phyloP scores from a whole-genome alignment of 2,329 filamentous ascomycete species.

The Pyrenochaeta sp. region DNA sequence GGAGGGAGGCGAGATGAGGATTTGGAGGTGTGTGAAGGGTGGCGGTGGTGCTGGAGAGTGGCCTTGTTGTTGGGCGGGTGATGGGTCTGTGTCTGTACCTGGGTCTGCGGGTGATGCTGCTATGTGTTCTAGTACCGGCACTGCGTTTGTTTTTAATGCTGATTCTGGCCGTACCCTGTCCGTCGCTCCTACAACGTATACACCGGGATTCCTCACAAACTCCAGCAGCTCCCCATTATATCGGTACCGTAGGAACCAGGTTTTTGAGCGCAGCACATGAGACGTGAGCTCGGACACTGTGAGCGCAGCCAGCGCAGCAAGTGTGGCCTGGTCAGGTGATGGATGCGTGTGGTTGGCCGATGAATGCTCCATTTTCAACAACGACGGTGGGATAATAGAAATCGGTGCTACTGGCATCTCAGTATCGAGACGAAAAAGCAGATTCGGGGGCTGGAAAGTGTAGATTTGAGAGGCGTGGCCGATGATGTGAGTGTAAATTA shows the following conservation, averaged over 20 bases:
- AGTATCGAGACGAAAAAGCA: not conserved
- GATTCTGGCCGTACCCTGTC: no score
- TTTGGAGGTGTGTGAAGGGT: slow-evolving; percentile 1
- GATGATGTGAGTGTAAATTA: slow-evolving; percentile 3
- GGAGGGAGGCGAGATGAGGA: slow-evolving; percentile 3
- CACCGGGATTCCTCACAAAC: no score
- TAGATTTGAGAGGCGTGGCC: not conserved
- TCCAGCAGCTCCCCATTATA: not conserved
- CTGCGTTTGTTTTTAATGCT: not conserved
- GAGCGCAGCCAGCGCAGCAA: not conserved
- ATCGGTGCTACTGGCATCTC: not conserved
- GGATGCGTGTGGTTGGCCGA: no score
- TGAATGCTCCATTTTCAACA: not conserved
- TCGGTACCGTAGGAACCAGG: slow-evolving; percentile 9
- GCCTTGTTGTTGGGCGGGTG: no score
- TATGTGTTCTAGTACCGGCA: no score
- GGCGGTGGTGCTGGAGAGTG: not conserved
- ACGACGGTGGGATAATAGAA: not conserved
- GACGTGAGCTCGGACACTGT: not conserved
- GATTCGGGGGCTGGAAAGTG: not conserved
- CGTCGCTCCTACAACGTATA: no score
- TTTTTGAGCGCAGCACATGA: slow-evolving; percentile 1
- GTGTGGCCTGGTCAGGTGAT: no score
- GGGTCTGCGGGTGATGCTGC: no score
- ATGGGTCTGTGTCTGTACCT: no score